Evolutionary conservation across 108 stramenopile genomes (phyloP).

Genomic region (Cylindrotheca closterium): DNA sequence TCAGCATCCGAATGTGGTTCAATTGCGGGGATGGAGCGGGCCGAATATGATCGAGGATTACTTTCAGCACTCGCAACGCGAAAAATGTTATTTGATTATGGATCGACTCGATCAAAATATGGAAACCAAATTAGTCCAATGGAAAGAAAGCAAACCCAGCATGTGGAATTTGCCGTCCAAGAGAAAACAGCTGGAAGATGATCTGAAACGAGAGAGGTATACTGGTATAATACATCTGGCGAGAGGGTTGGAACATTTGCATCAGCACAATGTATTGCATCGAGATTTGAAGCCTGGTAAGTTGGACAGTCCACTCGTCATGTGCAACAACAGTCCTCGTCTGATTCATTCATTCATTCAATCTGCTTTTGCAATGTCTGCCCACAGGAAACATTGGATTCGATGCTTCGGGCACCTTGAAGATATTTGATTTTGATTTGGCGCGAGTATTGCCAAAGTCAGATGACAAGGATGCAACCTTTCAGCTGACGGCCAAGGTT

Average conservation of each 20-base stretch:
- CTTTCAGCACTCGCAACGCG: conserved; percentile 1
- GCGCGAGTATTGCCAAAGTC: conserved; percentile 18
- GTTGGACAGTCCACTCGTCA: background rate
- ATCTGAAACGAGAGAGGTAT: conserved; percentile 1
- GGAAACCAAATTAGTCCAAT: conserved; percentile 22
- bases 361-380: background rate
- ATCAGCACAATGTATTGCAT: conserved; percentile 39
- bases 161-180: background rate
- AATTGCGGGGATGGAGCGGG: conserved; percentile 1
- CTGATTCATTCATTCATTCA: background rate
- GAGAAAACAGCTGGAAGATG: background rate
- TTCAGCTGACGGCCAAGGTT: conserved; percentile 32
- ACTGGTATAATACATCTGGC: conserved; percentile 16
- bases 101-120: conserved; percentile 49
- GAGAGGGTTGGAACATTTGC: conserved; percentile 42
- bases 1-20: conserved; percentile 13
- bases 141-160: conserved; percentile 27
- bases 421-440: conserved; percentile 55
- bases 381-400: conserved; percentile 63
- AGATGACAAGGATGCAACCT: conserved; percentile 20
- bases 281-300: conserved; percentile 69
- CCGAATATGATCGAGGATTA: background rate
- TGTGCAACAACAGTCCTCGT: background rate
- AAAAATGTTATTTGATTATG: conserved; percentile 45
- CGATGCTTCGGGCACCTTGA: conserved; percentile 35